phyloP scores from a whole-genome alignment of 1,284 basidiomycete species.

The Ceratobasidium sp. region DNA sequence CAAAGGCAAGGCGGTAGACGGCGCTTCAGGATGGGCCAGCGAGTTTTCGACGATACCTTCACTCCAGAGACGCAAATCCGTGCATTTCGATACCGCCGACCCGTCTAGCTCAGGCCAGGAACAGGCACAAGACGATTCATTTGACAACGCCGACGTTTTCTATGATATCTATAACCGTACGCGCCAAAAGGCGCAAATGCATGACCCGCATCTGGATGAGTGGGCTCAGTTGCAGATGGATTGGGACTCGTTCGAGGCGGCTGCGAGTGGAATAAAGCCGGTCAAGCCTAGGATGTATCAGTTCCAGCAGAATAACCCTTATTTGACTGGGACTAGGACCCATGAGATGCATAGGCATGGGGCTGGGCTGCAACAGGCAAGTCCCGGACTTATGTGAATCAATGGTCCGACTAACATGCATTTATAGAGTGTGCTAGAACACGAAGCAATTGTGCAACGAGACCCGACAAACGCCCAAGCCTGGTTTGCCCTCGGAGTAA shows the following conservation, averaged over 20 bases:
- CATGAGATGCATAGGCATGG: slow-evolving; percentile 59
- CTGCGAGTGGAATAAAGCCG: slow-evolving; percentile 64
- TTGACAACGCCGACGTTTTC: slow-evolving; percentile 30
- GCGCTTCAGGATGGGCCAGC: slow-evolving; percentile 48
- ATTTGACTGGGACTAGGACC: slow-evolving; percentile 64
- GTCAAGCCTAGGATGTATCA: slow-evolving; percentile 61
- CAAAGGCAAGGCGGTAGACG: slow-evolving; percentile 47
- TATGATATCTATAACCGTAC: slow-evolving; percentile 33
- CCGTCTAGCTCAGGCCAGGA: slow-evolving; percentile 43
- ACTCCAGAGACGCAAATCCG: slow-evolving; percentile 47
- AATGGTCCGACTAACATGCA: not conserved
- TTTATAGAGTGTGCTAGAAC: slow-evolving; percentile 79
- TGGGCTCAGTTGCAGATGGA: slow-evolving; percentile 77
- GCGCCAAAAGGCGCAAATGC: slow-evolving; percentile 41
- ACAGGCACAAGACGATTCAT: slow-evolving; percentile 41
- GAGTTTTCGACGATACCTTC: slow-evolving; percentile 35
- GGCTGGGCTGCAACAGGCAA: slow-evolving; percentile 25
- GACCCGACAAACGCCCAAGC: slow-evolving; percentile 73
- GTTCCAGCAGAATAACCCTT: slow-evolving; percentile 86
- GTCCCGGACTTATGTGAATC: not conserved
- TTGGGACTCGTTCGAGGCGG: slow-evolving; percentile 85
- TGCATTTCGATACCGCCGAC: slow-evolving; percentile 48
- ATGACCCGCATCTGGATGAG: slow-evolving; percentile 51
- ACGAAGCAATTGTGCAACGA: slow-evolving; percentile 88
- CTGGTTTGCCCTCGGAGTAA: slow-evolving; percentile 94